Evolutionary conservation across 805 yeast genomes (phyloP).

Genomic region (Sugiyamaella qingdaonensis): DNA sequence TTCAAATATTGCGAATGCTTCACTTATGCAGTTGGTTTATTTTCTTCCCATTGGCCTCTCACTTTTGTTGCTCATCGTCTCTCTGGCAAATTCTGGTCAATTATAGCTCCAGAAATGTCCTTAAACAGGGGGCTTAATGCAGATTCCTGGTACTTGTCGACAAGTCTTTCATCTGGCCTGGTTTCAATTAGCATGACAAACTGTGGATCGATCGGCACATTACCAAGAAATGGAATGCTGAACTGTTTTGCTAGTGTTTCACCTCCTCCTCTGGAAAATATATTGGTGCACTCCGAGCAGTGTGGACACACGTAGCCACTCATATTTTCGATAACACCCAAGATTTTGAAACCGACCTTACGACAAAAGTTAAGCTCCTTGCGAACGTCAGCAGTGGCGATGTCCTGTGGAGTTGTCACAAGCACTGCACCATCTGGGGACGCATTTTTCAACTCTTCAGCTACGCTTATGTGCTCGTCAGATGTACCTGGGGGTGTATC

Average conservation of each 20-base stretch:
- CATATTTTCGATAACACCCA: conserved; percentile 95
- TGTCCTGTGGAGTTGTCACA: conserved; percentile 94
- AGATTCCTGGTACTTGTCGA: conserved; percentile 28
- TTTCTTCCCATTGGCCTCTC: no score
- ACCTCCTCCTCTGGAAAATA: conserved; percentile 95
- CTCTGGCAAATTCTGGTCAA: background rate
- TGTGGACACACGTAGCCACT: conserved; percentile 93
- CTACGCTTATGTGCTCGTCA: conserved; percentile 95
- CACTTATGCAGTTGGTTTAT: no score
- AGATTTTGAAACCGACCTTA: conserved; percentile 71
- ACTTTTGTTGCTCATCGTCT: background rate
- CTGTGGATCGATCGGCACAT: conserved; percentile 87
- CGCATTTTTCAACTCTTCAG: conserved; percentile 72
- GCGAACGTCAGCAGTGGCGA: conserved; percentile 89
- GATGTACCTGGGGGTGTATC: conserved; percentile 99
- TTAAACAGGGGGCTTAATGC: conserved; percentile 44
- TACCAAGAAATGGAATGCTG: conserved; percentile 69
- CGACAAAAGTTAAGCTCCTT: conserved; percentile 90
- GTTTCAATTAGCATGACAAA: conserved; percentile 85
- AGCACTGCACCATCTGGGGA: conserved; percentile 88
- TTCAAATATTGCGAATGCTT: background rate
- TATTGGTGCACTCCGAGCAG: conserved; percentile 82
- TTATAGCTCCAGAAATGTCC: conserved; percentile 13
- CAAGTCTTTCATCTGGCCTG: conserved; percentile 27
- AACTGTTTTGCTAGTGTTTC: conserved; percentile 57